Evolutionary conservation across 2,329 filamentous ascomycete species (phyloP).

Genomic region (Chrysoporthe puriensis): DNA sequence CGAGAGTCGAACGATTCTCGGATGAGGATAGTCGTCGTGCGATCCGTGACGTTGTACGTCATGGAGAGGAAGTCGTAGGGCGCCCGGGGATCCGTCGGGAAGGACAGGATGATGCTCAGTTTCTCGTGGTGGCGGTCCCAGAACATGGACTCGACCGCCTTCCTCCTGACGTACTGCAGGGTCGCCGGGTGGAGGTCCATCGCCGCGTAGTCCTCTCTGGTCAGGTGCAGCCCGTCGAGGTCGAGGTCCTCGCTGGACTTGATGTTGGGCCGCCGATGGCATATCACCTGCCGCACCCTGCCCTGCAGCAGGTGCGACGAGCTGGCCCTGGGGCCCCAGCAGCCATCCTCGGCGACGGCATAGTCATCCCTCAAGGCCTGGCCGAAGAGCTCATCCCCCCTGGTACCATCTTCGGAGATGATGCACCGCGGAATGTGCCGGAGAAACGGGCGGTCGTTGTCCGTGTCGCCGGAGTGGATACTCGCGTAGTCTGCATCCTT

Average conservation of each 20-base stretch:
- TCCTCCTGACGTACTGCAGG: conserved; percentile 43
- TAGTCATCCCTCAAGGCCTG: conserved; percentile 39
- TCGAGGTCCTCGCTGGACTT: conserved; percentile 33
- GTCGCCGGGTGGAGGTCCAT: conserved; percentile 45
- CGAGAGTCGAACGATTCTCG: conserved; percentile 48
- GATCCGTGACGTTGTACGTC: conserved; percentile 46
- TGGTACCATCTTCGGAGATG: conserved; percentile 38
- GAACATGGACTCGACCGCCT: conserved; percentile 45
- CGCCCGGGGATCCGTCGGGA: conserved; percentile 48
- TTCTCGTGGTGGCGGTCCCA: conserved; percentile 44
- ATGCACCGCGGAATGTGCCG: conserved; percentile 40
- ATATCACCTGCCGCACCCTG: conserved; percentile 43
- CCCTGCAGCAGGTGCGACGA: conserved; percentile 36
- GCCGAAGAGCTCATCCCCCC: conserved; percentile 39
- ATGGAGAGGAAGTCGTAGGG: conserved; percentile 53
- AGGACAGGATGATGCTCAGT: conserved; percentile 48
- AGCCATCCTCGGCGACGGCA: conserved; percentile 36
- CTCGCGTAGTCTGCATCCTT: conserved; percentile 30
- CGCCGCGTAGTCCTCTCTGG: conserved; percentile 39
- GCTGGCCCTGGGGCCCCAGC: conserved; percentile 18
- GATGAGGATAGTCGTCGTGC: conserved; percentile 46
- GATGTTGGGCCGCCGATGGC: conserved; percentile 40
- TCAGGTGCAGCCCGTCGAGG: conserved; percentile 43
- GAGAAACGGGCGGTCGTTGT: conserved; percentile 23
- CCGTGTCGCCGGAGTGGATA: conserved; percentile 30